Conservation (phyloP, 495 filamentous ascomycete species). For the Jackrogersella minutella region DNA sequence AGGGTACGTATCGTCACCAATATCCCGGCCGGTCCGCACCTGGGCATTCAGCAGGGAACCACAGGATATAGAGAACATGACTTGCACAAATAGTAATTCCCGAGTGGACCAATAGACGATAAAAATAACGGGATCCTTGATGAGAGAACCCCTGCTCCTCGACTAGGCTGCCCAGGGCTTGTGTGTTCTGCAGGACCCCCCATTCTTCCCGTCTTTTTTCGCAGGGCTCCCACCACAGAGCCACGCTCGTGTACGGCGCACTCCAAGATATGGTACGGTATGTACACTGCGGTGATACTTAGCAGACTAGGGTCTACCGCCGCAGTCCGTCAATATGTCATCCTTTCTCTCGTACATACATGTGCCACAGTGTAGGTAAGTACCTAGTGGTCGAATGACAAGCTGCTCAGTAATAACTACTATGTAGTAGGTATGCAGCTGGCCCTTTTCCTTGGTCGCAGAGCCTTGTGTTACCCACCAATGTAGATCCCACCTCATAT, state of each 20-base stretch:
- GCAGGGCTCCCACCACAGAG: conserved; percentile 37
- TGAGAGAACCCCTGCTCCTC: conserved; percentile 20
- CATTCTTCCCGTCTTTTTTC: conserved; percentile 36
- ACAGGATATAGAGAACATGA: conserved; percentile 17
- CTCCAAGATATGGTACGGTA: conserved; percentile 16
- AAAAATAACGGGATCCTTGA: conserved; percentile 38
- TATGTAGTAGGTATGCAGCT: conserved; percentile 32
- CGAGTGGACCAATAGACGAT: conserved; percentile 37
- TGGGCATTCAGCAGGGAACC: conserved; percentile 20
- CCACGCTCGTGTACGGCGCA: conserved; percentile 34
- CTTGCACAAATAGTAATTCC: conserved; percentile 39
- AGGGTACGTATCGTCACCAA: conserved; percentile 33
- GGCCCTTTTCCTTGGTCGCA: conserved; percentile 35
- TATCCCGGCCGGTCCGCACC: conserved; percentile 35
- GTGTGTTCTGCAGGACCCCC: conserved; percentile 40
- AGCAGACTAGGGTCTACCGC: conserved; percentile 27
- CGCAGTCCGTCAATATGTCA: conserved; percentile 34
- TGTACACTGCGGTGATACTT: conserved; percentile 7
- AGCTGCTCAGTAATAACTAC: conserved; percentile 30
- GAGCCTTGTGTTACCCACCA: conserved; percentile 42
- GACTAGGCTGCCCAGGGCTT: conserved; percentile 27
- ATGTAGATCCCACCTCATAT: conserved; percentile 41
- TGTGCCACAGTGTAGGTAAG: conserved; percentile 30
- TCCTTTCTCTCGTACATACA: conserved; percentile 31
- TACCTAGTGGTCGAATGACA: conserved; percentile 27